Percentiles rank a stretch among this genome's conserved stretches.
These are phyloP conservation scores for Tetrapisispora phaffii DNA, from an alignment of 805 yeast species.

Conservation along the genomic window DNA sequence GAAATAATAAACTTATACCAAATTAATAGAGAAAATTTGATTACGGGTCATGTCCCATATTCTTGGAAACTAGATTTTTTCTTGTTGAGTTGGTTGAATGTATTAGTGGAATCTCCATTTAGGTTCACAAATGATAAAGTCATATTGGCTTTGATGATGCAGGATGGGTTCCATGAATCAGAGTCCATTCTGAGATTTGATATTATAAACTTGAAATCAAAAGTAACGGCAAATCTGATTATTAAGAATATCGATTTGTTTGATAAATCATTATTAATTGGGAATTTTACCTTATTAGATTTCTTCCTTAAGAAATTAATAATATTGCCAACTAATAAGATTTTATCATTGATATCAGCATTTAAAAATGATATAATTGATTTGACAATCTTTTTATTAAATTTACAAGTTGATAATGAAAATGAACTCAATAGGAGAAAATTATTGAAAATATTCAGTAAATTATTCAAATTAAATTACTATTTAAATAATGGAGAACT, in stretches of 20 bases:
- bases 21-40: background rate
- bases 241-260: slow-evolving; percentile 1
- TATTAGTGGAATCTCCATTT: slow-evolving; percentile 68
- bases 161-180: background rate
- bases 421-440: background rate
- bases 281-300: slow-evolving; percentile 12
- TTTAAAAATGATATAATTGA: background rate
- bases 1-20: background rate
- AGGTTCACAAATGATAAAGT: slow-evolving; percentile 36
- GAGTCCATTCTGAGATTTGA: background rate
- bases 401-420: background rate
- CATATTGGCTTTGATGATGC: background rate
- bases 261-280: background rate
- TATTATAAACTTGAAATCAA: background rate
- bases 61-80: slow-evolving; percentile 42
- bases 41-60: background rate
- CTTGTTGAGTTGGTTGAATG: slow-evolving; percentile 61
- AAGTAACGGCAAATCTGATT: background rate
- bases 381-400: background rate
- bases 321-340: background rate
- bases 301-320: slow-evolving; percentile 9
- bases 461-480: slow-evolving; percentile 16
- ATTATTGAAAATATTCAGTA: slow-evolving; percentile 16
- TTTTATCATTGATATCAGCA: background rate
- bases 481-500: slow-evolving; percentile 25